Percentiles rank a stretch among this genome's conserved stretches.
Evolutionary conservation across 1,284 basidiomycete genomes (phyloP).

Genomic region (Rhodotorula sp.): DNA sequence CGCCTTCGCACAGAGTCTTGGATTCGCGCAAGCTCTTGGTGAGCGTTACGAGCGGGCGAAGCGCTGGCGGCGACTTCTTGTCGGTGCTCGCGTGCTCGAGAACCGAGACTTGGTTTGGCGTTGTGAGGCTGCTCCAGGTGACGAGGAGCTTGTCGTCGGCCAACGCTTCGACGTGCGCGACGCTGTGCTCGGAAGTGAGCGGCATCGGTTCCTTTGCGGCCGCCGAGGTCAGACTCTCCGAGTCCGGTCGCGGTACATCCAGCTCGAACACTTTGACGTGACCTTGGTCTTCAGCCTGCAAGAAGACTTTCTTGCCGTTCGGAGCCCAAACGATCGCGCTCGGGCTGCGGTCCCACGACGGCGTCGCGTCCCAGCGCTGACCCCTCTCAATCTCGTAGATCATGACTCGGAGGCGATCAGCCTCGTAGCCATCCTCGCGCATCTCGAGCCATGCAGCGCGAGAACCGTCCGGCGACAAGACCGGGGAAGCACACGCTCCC

Average conservation of each 20-base stretch:
- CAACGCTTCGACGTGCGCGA: slow-evolving; percentile 49
- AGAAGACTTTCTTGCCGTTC: slow-evolving; percentile 67
- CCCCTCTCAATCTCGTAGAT: slow-evolving; percentile 63
- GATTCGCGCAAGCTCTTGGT: slow-evolving; percentile 59
- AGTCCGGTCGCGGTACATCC: slow-evolving; percentile 61
- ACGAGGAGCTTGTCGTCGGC: slow-evolving; percentile 27
- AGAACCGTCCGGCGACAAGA: slow-evolving; percentile 64
- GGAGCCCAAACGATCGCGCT: slow-evolving; percentile 65
- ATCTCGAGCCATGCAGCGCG: slow-evolving; percentile 78
- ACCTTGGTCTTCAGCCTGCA: slow-evolving; percentile 61
- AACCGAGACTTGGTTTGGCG: slow-evolving; percentile 68
- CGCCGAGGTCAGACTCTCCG: slow-evolving; percentile 54
- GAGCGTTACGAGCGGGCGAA: slow-evolving; percentile 27
- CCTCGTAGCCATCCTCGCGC: slow-evolving; percentile 77
- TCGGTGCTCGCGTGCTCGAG: neutral
- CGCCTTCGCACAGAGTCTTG: slow-evolving; percentile 58
- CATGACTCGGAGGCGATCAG: slow-evolving; percentile 63
- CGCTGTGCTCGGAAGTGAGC: slow-evolving; percentile 61
- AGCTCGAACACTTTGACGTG: slow-evolving; percentile 66
- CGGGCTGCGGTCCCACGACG: slow-evolving; percentile 74
- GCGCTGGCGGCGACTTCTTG: neutral
- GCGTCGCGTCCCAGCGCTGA: slow-evolving; percentile 68
- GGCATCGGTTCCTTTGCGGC: slow-evolving; percentile 56
- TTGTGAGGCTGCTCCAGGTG: slow-evolving; percentile 65
- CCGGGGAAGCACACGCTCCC: slow-evolving; percentile 68